Base-by-base conservation (phyloP, 306 rosid species). In the Luffa acutangula region DNA sequence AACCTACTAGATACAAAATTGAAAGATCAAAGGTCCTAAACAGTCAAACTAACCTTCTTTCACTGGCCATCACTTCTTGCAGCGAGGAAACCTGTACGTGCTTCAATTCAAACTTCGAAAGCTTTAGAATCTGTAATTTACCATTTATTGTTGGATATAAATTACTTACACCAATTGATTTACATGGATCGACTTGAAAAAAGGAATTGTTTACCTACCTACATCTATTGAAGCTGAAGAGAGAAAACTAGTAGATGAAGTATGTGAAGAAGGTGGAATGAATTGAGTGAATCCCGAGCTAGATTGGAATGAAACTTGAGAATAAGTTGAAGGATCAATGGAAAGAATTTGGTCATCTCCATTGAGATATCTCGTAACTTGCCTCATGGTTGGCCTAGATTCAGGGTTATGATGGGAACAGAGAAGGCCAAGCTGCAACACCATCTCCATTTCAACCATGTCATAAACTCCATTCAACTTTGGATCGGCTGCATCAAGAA, bases 371-470 rank as follows among this genome's bases (percentile, higher is more conserved):
- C 92, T 78, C 0, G 79, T 78, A 31, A 86, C 90, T 79, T 92
- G 89, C 80, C 90, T 90, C 91, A 89, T 90, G 43, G 76, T 81
- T 1, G 97, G 95, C 62, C 97, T 86, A 49, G 81, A 75, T 39
- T 90, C 90, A 36, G 84, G 86, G 46, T 43, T 70, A 31, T 62
- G 72, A 13, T 86, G 91, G 43, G 91, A 70, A 73, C 95, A 92
- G 0, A 87, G 80, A 33, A 92, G 82, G 48, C 97, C 97, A 78
- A 90, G 82, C 25, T 86, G 75, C 21, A 92, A 80, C 66, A 89
- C 92, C 83, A 90, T 54, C 79, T 86, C 85, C 59, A 83, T 87
- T 78, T 92, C 95, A 39, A 83, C 78, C 59, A 83, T 84, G 34
- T 12, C 85, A 53, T 78, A 86, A 51, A 49, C 78, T 11, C 58